phyloP scores from a whole-genome alignment of 805 yeast genomes.

The Nakazawaea ishiwadae region DNA sequence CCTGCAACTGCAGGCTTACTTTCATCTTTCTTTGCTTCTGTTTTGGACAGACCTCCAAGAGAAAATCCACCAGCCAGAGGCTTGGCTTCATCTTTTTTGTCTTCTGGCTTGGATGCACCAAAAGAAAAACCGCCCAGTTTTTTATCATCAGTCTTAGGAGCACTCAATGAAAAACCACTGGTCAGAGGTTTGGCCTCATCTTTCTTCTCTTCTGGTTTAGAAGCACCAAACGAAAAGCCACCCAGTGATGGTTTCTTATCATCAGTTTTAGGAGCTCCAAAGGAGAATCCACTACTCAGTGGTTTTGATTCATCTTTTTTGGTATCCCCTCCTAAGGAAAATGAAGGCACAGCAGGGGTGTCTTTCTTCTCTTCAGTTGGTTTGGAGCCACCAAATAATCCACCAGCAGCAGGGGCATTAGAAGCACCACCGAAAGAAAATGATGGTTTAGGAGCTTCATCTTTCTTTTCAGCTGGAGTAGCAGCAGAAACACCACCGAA shows the following conservation, averaged over 20 bases:
- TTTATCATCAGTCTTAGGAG: conserved; percentile 1
- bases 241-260: conserved; percentile 2
- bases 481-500: conserved; percentile 6
- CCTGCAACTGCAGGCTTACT: conserved; percentile 8
- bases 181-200: conserved; percentile 12
- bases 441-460: conserved; percentile 11
- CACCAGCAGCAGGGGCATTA: too few relatives aligned
- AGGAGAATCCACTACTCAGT: conserved; percentile 11
- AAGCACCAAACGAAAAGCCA: conserved; percentile 14
- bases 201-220: conserved; percentile 10
- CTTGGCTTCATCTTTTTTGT: conserved; percentile 8
- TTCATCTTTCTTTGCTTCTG: conserved; percentile 11
- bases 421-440: conserved; percentile 15
- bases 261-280: conserved; percentile 12
- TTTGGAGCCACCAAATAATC: conserved; percentile 5
- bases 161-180: conserved; percentile 12
- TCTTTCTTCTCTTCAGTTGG: conserved; percentile 4
- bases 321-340: not conserved
- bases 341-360: not conserved
- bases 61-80: conserved; percentile 3
- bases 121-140: conserved; percentile 13
- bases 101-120: conserved; percentile 14
- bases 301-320: conserved; percentile 8
- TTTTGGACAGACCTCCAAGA: conserved; percentile 13
- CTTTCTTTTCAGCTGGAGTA: conserved; percentile 9